Percentiles rank a stretch among this genome's conserved stretches.
Evolutionary conservation across 2,329 filamentous ascomycete genomes (phyloP).

Genomic region (Ophiostoma pallidulum): DNA sequence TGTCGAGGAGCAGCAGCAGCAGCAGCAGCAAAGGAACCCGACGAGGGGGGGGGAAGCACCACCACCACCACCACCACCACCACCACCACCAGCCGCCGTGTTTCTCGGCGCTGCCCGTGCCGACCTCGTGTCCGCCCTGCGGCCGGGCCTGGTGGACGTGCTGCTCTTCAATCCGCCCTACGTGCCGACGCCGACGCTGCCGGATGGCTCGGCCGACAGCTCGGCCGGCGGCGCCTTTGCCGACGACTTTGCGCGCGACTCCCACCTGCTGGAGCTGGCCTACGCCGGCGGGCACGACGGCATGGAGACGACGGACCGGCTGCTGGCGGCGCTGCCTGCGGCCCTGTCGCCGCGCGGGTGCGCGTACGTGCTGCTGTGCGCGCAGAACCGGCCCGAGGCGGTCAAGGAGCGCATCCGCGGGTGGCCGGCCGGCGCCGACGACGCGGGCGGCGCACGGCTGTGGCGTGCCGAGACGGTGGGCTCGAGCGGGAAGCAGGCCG

Average conservation of each 20-base stretch:
- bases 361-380: conserved; percentile 82
- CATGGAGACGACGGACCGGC: conserved; percentile 83
- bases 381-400: conserved; percentile 69
- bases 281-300: conserved; percentile 85
- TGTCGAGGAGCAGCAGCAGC: conserved; percentile 21
- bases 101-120: conserved; percentile 60
- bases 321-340: conserved; percentile 59
- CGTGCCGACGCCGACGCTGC: conserved; percentile 74
- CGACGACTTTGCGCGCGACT: conserved; percentile 64
- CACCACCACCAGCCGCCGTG: too few species aligned
- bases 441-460: not conserved
- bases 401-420: conserved; percentile 24
- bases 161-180: conserved; percentile 97
- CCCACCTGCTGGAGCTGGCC: conserved; percentile 70
- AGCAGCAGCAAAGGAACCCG: too few species aligned
- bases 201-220: conserved; percentile 30
- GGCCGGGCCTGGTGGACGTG: conserved; percentile 58
- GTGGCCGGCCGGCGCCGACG: conserved; percentile 17
- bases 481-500: conserved; percentile 74
- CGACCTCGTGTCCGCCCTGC: conserved; percentile 59
- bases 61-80: conserved; percentile 22
- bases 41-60: conserved; percentile 21
- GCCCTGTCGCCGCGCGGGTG: conserved; percentile 60
- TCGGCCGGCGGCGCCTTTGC: not conserved
- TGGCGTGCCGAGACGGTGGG: conserved; percentile 76